Conservation (phyloP, 2,329 filamentous ascomycete species). For the Aurifilum marmelostoma region DNA sequence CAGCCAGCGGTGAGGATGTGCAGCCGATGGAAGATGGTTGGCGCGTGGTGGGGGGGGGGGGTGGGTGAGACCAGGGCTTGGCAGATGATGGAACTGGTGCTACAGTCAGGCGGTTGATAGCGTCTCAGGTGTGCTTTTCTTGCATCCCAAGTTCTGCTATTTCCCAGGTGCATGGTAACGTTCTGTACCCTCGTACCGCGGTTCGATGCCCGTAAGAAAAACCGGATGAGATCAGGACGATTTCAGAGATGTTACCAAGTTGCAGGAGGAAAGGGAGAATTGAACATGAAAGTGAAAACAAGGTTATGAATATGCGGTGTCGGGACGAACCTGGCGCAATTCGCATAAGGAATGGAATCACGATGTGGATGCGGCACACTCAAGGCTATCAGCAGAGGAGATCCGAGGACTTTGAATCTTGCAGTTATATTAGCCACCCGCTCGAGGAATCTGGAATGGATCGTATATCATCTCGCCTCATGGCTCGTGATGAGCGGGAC, state of each 20-base stretch:
- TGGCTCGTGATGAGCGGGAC: not conserved
- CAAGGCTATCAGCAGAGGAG: too few relatives aligned
- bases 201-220: not conserved
- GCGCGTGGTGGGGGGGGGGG: too few relatives aligned
- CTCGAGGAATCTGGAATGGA: not conserved
- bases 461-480: not conserved
- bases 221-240: too few relatives aligned
- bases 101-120: not conserved
- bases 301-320: too few relatives aligned
- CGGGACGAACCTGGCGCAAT: not conserved
- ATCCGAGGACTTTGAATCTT: not conserved
- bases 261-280: too few relatives aligned
- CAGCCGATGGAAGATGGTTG: not conserved
- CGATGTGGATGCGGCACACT: too few relatives aligned
- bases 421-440: not conserved
- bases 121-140: not conserved
- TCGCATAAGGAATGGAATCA: not conserved
- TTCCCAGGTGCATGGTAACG: not conserved
- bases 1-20: not conserved
- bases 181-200: not conserved
- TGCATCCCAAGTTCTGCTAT: not conserved
- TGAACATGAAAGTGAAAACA: too few relatives aligned
- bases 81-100: not conserved
- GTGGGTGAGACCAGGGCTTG: not conserved
- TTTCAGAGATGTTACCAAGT: too few relatives aligned